These are phyloP conservation scores for Solanum hybrid DNA, from an alignment of 305 asterid genomes.

Conservation along the genomic window DNA sequence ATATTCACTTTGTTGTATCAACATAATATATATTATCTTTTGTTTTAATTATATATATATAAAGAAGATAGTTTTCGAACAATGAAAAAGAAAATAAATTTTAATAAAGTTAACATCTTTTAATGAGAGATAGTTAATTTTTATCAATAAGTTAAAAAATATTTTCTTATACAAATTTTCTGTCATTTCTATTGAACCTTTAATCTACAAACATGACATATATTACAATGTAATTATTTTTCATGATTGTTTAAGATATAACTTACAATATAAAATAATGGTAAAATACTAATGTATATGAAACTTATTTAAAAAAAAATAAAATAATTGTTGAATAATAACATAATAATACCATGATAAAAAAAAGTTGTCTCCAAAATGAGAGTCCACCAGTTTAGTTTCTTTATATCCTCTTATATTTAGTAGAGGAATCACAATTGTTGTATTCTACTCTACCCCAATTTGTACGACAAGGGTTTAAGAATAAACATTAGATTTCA, in stretches of 20 bases:
- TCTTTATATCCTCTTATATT: neutral
- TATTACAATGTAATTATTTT: neutral
- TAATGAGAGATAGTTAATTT: neutral
- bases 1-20: neutral
- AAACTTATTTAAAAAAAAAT: neutral
- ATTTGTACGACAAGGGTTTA: neutral
- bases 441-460: neutral
- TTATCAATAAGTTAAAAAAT: neutral
- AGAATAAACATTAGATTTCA: neutral
- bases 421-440: neutral
- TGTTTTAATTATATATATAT: neutral
- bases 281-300: neutral
- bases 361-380: neutral
- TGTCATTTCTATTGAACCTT: neutral
- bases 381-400: neutral
- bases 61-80: neutral
- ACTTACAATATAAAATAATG: neutral
- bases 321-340: neutral
- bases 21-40: neutral
- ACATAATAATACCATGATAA: neutral
- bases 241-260: neutral
- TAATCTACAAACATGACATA: neutral
- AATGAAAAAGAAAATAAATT: neutral
- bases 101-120: neutral
- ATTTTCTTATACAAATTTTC: neutral